Conservation (phyloP, 2,329 filamentous ascomycete genomes). For the Chaetomiaceae sp. region DNA sequence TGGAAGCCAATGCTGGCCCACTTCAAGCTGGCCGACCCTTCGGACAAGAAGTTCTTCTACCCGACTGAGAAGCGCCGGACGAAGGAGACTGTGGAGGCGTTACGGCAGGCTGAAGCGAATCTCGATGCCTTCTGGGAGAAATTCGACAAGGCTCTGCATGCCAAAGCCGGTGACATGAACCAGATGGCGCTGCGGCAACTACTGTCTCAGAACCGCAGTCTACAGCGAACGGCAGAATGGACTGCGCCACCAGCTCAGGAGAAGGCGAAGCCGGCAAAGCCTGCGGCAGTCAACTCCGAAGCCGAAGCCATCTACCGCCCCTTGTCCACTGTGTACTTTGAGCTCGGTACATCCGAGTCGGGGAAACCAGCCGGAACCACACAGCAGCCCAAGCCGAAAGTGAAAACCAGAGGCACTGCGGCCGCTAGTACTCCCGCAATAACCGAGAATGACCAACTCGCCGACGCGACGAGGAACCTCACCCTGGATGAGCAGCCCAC, state of each 20-base stretch:
- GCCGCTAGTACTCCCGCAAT: neutral
- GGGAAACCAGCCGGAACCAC: neutral
- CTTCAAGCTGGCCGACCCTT: conserved; percentile 28
- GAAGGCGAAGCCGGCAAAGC: neutral
- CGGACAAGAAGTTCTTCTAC: conserved; percentile 37
- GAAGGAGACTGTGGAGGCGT: conserved; percentile 36
- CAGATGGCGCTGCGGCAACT: conserved; percentile 27
- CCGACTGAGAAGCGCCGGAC: conserved; percentile 40
- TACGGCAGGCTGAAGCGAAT: conserved; percentile 41
- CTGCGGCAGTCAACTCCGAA: neutral
- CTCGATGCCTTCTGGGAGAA: conserved; percentile 43
- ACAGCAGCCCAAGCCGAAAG: neutral
- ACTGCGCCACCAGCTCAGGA: conserved; percentile 28
- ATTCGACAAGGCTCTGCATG: conserved; percentile 27
- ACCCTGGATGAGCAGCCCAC: neutral
- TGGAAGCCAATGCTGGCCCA: neutral
- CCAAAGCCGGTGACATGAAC: conserved; percentile 19
- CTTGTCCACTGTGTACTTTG: conserved; percentile 25
- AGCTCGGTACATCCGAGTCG: neutral
- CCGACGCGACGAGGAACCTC: neutral
- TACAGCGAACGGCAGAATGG: conserved; percentile 47
- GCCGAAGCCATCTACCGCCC: conserved; percentile 14
- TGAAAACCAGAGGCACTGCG: conserved; percentile 17
- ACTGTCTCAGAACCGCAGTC: conserved; percentile 29
- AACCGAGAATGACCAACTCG: neutral